phyloP scores from a whole-genome alignment of 164 flowering plant genomes.

The Chimonanthus praecox region DNA sequence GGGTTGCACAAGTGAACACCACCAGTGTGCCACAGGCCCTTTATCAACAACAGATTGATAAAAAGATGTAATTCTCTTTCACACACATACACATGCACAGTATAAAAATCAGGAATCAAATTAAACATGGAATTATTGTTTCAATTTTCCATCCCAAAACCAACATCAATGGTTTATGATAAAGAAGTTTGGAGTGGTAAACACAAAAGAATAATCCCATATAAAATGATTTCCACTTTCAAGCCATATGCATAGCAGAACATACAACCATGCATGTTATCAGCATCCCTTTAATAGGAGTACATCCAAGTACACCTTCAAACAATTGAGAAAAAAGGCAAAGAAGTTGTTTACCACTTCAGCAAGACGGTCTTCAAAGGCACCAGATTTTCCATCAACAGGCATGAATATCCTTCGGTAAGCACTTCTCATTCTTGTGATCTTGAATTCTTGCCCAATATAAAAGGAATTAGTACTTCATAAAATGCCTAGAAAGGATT shows the following conservation, averaged over 20 bases:
- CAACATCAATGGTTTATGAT: background rate
- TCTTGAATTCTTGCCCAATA: slow-evolving; percentile 37
- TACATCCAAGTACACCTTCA: background rate
- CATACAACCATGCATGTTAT: background rate
- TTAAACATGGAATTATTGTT: background rate
- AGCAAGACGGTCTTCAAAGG: slow-evolving; percentile 62
- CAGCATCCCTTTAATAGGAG: background rate
- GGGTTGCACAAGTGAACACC: too few species aligned
- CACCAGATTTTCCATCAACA: slow-evolving; percentile 27
- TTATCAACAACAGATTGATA: too few species aligned
- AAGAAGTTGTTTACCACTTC: slow-evolving; percentile 52
- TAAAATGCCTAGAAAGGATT: background rate
- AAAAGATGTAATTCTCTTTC: too few species aligned
- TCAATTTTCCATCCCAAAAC: background rate
- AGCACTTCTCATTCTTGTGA: slow-evolving; percentile 67
- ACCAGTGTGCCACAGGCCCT: too few species aligned
- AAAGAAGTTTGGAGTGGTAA: background rate
- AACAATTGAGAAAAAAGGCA: background rate
- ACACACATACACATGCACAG: too few species aligned
- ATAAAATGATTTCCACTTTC: background rate
- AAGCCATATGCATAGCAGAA: background rate
- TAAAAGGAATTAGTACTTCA: slow-evolving; percentile 9
- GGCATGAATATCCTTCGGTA: slow-evolving; percentile 74
- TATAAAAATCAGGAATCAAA: too few species aligned
- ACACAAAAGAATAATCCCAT: background rate